Base-by-base conservation (phyloP, 345 rosid species). In the Gossypium rotundifolium region DNA sequence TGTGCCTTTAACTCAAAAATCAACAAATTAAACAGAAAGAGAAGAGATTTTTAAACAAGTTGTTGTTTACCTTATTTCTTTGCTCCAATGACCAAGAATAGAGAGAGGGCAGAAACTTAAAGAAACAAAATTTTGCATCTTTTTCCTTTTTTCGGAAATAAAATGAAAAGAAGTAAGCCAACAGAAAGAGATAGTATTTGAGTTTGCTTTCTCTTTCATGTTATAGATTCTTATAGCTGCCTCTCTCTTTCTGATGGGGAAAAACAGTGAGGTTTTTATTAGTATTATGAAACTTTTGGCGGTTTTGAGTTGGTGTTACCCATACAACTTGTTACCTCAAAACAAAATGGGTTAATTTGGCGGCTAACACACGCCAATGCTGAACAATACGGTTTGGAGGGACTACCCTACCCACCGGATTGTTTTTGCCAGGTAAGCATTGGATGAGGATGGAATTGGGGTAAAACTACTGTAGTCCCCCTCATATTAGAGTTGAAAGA, bases 351-450 rank as follows among this genome's bases (percentile, higher is more conserved):
- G 12, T 11, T 45, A 84, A 80, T 82, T 79, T 57, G 85, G 87
- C 82, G 82, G 78, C 85, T 81, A 70, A 79, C 87, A 79, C 86
- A 77, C 86, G 81, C 86, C 86, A 78, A 29, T 72, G 67, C 66
- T 53, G n/a, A 80, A 11, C 25, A 27, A n/a, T 48, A 42, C 42
- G 23, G 58, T 58, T n/a, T n/a, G 25, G 22, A 60, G 27, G 40
- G 1, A 5, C 40, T 1, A 33, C 40, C 65, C 75, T 57, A 57
- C 54, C 85, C 81, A 82, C 76, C 42, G 59, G 75, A 64, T 62
- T 20, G 54, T 33, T 33, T 33, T 70, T 64, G 62, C 82, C 80
- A 64, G 45, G 65, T 80, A 73, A 75, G 17, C 71, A 7, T 38
- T 42, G 2, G 38, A 20, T 23, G 49, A 66, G 52, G 57, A 33